Percentiles rank a stretch among this genome's conserved stretches.
Evolutionary conservation across 2,329 filamentous ascomycete genomes (phyloP).

Genomic region (Fusarium papillatum): DNA sequence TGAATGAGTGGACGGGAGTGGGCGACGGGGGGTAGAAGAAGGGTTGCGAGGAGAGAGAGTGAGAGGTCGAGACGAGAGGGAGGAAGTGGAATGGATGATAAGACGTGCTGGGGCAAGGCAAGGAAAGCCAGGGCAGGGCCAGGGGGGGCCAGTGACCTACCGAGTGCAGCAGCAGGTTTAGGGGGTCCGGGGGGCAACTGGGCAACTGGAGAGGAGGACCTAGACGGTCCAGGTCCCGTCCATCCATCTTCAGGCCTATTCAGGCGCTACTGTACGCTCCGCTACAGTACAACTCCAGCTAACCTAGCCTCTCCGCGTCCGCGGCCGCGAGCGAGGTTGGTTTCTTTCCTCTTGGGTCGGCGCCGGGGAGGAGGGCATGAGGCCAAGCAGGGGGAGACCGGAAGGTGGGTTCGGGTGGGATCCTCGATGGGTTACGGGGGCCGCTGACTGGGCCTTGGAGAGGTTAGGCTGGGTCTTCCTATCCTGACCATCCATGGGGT

Average conservation of each 20-base stretch:
- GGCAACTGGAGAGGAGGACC: neutral
- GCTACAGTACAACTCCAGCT: neutral
- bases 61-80: constrained; percentile 27
- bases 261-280: neutral
- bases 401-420: constrained; percentile 24
- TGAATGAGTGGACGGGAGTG: constrained; percentile 39
- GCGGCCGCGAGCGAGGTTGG: neutral
- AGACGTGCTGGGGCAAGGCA: constrained; percentile 17
- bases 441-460: constrained; percentile 28
- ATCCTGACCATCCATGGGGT: constrained; percentile 1
- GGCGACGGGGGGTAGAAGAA: constrained; percentile 44
- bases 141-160: constrained; percentile 9
- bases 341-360: constrained; percentile 9
- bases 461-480: constrained; percentile 1
- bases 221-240: neutral
- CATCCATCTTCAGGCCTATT: neutral
- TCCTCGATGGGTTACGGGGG: constrained; percentile 20
- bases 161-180: constrained; percentile 13
- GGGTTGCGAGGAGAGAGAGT: constrained; percentile 25
- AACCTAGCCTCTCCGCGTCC: neutral
- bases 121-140: neutral
- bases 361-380: constrained; percentile 15
- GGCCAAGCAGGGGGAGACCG: constrained; percentile 30
- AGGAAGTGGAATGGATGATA: constrained; percentile 34
- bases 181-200: neutral